Evolutionary conservation across 441 rosid species (phyloP), one percentile per base, ranked within the genome.

Genomic region (Heliophila coronopifolia): DNA sequence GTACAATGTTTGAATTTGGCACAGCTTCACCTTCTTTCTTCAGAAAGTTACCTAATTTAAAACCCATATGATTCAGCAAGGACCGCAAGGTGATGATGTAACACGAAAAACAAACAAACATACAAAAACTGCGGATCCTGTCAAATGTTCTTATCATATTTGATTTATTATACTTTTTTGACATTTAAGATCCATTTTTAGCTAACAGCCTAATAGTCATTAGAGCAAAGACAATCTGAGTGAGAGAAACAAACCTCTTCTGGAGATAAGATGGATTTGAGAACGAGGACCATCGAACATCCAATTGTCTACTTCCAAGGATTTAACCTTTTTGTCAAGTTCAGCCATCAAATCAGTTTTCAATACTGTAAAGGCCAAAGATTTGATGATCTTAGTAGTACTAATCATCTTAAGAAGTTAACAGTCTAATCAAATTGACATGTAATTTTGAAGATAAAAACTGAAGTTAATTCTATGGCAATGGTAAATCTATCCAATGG

Each of bases 291-390:
- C 97, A 43, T 85, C 83, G 39, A 88, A 88, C 78, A 71, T 88
- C 99, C 98, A 92, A 59, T 54, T 78, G 70, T 92, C 99, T 56
- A 83, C 94, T 50, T 92, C 99, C 78, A 92, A 54, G 2, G 92
- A 80, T 64, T 80, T 88, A 54, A 85, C 96, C 78, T 72, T 83
- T 75, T 82, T 83, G 61, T 79, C 69, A 32, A 86, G 77, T 26
- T 81, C 74, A 67, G 67, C 77, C 81, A 78, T 73, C 54, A 92
- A 45, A 76, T 92, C 98, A 63, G 81, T 65, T 62, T 83, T 87
- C 72, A 92, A 62, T 47, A 73, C 98, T 92, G 76, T 69, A 65
- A n/a, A n/a, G n/a, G n/a, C 1, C 14, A 12, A 63, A 54, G 10
- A 23, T n/a, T n/a, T n/a, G n/a, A n/a, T n/a, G n/a, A n/a, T n/a